Percentiles rank a stretch among this genome's conserved stretches.
Conservation (phyloP, 257 asterid species). For the Cinchona pubescens region DNA sequence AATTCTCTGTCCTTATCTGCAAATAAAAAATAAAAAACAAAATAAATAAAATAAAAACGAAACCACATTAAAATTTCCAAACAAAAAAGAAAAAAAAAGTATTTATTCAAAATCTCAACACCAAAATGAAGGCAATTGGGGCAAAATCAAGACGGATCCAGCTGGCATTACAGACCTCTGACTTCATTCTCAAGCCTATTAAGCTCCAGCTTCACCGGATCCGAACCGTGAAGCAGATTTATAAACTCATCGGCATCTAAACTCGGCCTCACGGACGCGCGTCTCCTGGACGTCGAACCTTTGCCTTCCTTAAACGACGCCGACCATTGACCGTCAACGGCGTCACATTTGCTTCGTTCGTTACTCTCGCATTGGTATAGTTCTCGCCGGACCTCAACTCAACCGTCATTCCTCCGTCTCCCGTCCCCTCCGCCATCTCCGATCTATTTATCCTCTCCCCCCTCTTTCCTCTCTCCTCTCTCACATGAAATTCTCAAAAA, state of each 20-base stretch:
- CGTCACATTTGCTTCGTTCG: constrained; percentile 39
- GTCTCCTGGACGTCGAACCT: constrained; percentile 68
- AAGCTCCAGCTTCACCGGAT: constrained; percentile 99
- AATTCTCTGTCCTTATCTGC: constrained; percentile 86
- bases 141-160: constrained; percentile 70
- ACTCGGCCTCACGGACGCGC: constrained; percentile 79
- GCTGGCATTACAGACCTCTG: constrained; percentile 75
- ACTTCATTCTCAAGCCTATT: constrained; percentile 97
- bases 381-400: constrained; percentile 51
- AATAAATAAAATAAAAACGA: no score
- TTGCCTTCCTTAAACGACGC: constrained; percentile 78
- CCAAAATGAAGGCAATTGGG: constrained; percentile 27
- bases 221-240: constrained; percentile 96
- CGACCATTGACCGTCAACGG: constrained; percentile 63
- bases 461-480: constrained; percentile 6
- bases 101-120: constrained; percentile 15
- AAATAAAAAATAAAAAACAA: constrained; percentile 2
- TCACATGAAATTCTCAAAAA: constrained; percentile 28
- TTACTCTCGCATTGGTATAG: constrained; percentile 51
- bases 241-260: constrained; percentile 93
- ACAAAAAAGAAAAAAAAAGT: constrained; percentile 13
- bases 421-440: constrained; percentile 85
- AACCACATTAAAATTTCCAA: constrained; percentile 4
- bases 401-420: constrained; percentile 59
- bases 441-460: constrained; percentile 40